phyloP scores from a whole-genome alignment of 129 eudicot species.

The Apium graveolens region DNA sequence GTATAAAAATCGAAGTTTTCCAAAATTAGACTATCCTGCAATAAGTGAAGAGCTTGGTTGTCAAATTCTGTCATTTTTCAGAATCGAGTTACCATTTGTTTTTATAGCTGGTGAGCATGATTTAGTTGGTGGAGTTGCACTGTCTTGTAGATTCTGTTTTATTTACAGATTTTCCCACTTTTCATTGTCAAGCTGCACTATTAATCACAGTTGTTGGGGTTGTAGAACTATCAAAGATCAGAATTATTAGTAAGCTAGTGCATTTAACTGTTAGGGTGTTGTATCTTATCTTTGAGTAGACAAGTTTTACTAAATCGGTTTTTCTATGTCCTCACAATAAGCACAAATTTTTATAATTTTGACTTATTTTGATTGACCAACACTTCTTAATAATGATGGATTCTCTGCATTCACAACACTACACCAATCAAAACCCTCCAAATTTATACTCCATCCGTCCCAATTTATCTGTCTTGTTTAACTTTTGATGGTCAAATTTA shows the following conservation, averaged over 20 bases:
- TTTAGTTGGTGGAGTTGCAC: neutral
- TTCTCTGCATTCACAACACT: too few species aligned
- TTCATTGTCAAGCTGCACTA: neutral
- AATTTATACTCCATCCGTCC: too few species aligned
- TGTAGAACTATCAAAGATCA: neutral
- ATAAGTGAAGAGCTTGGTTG: neutral
- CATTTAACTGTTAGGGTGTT: neutral
- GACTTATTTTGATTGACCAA: too few species aligned
- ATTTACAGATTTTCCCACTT: neutral
- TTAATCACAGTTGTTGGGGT: neutral
- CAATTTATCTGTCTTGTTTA: too few species aligned
- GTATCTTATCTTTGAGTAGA: neutral
- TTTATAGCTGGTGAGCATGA: conserved; percentile 6
- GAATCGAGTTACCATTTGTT: neutral
- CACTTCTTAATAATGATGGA: too few species aligned
- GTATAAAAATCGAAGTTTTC: too few species aligned
- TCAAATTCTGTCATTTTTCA: neutral
- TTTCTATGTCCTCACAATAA: too few species aligned
- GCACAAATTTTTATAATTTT: too few species aligned
- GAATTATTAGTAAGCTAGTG: neutral
- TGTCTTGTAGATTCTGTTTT: neutral
- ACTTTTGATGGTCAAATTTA: too few species aligned
- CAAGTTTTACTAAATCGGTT: too few species aligned
- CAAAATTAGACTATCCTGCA: neutral
- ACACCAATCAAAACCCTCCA: too few species aligned